phyloP scores from a whole-genome alignment of 2,329 filamentous ascomycete species.

The Penicillium sp. region DNA sequence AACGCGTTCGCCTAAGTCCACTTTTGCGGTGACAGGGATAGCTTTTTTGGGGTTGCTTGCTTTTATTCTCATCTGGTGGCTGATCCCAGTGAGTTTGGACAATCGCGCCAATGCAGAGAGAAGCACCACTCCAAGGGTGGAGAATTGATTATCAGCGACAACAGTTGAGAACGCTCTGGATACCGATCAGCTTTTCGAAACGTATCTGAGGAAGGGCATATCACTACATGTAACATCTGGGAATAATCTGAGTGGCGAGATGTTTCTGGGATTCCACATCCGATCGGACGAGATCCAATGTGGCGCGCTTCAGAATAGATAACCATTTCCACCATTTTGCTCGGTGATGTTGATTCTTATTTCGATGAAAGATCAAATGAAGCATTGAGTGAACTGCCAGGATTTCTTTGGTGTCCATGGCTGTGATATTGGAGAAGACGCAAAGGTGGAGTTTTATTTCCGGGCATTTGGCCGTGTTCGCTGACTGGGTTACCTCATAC shows the following conservation, averaged over 20 bases:
- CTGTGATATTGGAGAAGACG: not conserved
- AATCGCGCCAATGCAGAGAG: constrained; percentile 62
- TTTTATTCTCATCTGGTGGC: constrained; percentile 22
- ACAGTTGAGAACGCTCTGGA: constrained; percentile 61
- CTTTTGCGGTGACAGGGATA: constrained; percentile 7
- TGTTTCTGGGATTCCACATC: constrained; percentile 29
- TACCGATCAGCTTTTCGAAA: too few relatives aligned
- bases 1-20: constrained; percentile 28
- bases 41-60: constrained; percentile 1
- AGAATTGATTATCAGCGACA: constrained; percentile 68
- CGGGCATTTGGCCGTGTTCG: not conserved
- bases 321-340: constrained; percentile 79
- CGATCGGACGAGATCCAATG: constrained; percentile 53
- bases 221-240: constrained; percentile 42
- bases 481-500: too few relatives aligned
- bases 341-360: constrained; percentile 83
- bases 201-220: too few relatives aligned
- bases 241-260: constrained; percentile 36
- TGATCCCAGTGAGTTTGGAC: constrained; percentile 43
- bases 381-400: constrained; percentile 48
- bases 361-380: constrained; percentile 71
- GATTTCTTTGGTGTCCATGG: constrained; percentile 33
- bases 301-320: constrained; percentile 64
- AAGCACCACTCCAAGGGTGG: constrained; percentile 66
- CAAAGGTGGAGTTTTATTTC: not conserved